Evolutionary conservation across 345 rosid species (phyloP).

Genomic region (Turnera subulata): DNA sequence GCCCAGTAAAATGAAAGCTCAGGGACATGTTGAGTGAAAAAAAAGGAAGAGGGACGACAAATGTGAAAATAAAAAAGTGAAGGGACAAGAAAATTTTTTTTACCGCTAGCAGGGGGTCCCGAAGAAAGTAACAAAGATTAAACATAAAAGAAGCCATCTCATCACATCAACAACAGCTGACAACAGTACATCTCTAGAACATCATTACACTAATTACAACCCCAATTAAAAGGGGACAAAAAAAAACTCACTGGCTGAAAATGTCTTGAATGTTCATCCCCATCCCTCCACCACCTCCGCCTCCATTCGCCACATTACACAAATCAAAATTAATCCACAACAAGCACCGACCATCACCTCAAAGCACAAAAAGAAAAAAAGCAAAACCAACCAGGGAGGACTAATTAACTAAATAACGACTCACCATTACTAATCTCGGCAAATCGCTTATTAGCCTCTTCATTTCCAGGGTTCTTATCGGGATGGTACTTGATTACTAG

Average conservation of each 20-base stretch:
- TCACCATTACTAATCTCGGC: constrained; percentile 92
- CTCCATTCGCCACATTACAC: constrained; percentile 64
- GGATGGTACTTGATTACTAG: constrained; percentile 99
- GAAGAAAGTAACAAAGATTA: no score
- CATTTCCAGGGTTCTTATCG: constrained; percentile 92
- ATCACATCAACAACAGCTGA: no score
- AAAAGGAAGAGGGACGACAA: no score
- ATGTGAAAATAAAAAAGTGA: no score
- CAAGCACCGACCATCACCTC: background rate
- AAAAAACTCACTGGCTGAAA: constrained; percentile 45
- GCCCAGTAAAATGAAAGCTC: no score
- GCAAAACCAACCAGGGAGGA: background rate
- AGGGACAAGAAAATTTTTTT: no score
- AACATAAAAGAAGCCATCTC: no score
- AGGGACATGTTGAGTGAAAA: no score
- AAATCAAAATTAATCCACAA: constrained; percentile 4
- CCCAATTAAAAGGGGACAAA: no score
- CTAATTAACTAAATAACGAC: background rate
- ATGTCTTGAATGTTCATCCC: constrained; percentile 66
- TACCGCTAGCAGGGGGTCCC: no score
- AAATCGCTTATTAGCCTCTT: constrained; percentile 83
- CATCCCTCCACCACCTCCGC: constrained; percentile 69
- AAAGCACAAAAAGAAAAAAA: background rate
- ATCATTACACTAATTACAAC: no score
- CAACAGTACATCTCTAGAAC: no score